A percentile compares a stretch with the other conserved stretches of the same genome.
These are phyloP conservation scores for Vitis labrusca DNA, from an alignment of 164 flowering plant genomes.

Conservation along the genomic window DNA sequence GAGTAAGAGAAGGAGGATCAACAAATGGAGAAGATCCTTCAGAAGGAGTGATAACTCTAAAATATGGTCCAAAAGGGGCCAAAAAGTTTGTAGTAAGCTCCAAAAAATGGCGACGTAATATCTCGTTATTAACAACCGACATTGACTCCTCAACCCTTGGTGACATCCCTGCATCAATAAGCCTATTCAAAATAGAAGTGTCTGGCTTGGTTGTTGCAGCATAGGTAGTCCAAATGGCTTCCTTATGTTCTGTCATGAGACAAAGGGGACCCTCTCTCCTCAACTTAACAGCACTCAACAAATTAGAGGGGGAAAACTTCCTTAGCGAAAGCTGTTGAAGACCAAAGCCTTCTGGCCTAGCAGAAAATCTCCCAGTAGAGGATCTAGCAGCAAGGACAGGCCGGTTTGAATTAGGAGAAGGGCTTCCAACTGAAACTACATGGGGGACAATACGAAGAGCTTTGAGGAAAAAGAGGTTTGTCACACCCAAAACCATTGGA, in stretches of 20 bases:
- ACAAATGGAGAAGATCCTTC: slow-evolving; percentile 88
- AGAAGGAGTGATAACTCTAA: slow-evolving; percentile 76
- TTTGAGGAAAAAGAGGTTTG: slow-evolving; percentile 94
- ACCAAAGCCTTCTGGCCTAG: slow-evolving; percentile 54
- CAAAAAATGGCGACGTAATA: slow-evolving; percentile 91
- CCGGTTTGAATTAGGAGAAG: slow-evolving; percentile 62
- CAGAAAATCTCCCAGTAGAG: slow-evolving; percentile 51
- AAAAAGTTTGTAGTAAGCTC: slow-evolving; percentile 95
- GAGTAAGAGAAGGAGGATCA: slow-evolving; percentile 82
- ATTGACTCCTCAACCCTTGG: slow-evolving; percentile 95
- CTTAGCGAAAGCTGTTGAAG: slow-evolving; percentile 69
- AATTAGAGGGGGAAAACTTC: slow-evolving; percentile 77
- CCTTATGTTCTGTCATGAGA: slow-evolving; percentile 95
- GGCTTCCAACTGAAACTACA: slow-evolving; percentile 87
- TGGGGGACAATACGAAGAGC: slow-evolving; percentile 83
- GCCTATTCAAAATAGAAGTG: slow-evolving; percentile 89
- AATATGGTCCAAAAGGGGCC: slow-evolving; percentile 96
- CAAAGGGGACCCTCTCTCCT: slow-evolving; percentile 96
- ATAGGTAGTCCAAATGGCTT: slow-evolving; percentile 91
- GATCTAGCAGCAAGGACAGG: slow-evolving; percentile 35
- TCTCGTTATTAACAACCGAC: slow-evolving; percentile 99
- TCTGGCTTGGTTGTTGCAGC: slow-evolving; percentile 84
- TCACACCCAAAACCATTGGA: slow-evolving; percentile 91
- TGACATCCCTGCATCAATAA: slow-evolving; percentile 92
- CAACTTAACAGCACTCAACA: slow-evolving; percentile 82